These are phyloP conservation scores for Penicillium sp. DNA, from an alignment of 2,329 filamentous ascomycete species.

Conservation along the genomic window DNA sequence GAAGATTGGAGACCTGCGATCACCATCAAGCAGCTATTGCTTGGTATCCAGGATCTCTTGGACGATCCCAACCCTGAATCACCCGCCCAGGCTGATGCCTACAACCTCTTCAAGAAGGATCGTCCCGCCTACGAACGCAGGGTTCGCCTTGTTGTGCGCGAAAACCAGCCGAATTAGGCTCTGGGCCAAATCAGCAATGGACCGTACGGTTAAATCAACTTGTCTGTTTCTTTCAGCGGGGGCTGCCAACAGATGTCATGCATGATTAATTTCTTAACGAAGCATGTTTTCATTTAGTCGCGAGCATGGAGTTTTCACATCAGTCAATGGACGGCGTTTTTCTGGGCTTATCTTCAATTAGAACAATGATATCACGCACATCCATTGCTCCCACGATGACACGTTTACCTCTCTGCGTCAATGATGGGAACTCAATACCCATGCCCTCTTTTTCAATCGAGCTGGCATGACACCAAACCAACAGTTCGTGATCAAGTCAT, in stretches of 20 bases:
- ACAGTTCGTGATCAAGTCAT: too few relatives aligned
- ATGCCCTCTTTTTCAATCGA: neutral
- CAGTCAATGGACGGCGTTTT: conserved; percentile 23
- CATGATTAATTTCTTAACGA: conserved; percentile 18
- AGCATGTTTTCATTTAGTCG: conserved; percentile 17
- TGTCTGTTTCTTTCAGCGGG: conserved; percentile 15
- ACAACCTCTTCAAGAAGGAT: conserved; percentile 94
- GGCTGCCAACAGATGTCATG: too few relatives aligned
- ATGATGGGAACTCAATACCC: neutral
- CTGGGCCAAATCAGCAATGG: conserved; percentile 1
- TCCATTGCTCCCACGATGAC: neutral
- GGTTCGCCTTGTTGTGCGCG: conserved; percentile 78
- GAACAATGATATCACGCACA: conserved; percentile 3
- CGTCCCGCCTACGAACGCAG: conserved; percentile 80
- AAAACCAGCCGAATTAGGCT: conserved; percentile 72
- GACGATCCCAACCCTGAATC: conserved; percentile 97
- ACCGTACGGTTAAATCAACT: conserved; percentile 3
- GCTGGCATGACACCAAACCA: neutral
- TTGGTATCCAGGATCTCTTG: conserved; percentile 92
- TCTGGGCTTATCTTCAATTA: conserved; percentile 6
- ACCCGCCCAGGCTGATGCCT: conserved; percentile 93
- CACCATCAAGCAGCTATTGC: conserved; percentile 94
- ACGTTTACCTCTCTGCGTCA: neutral
- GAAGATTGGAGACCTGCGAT: conserved; percentile 98
- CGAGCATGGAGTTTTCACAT: conserved; percentile 29